Evolutionary conservation across 2,329 filamentous ascomycete species (phyloP).

Genomic region (Leptoxyphium fumago): DNA sequence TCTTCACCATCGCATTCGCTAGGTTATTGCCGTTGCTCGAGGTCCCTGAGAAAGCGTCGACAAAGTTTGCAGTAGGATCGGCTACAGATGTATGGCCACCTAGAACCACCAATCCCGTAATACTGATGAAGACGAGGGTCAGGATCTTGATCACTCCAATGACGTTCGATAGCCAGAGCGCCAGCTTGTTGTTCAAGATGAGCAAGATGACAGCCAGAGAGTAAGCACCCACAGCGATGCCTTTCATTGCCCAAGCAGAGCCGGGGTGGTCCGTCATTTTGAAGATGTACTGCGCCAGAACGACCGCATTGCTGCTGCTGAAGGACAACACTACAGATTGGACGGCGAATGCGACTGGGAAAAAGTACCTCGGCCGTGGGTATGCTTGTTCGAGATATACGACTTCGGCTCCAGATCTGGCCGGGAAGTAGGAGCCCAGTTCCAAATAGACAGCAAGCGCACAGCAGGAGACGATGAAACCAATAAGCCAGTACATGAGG

Average conservation of each 20-base stretch:
- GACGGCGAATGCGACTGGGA: constrained; percentile 50
- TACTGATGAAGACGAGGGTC: constrained; percentile 50
- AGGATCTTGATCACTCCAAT: constrained; percentile 52
- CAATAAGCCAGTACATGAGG: constrained; percentile 48
- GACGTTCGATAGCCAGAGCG: constrained; percentile 50
- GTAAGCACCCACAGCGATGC: constrained; percentile 47
- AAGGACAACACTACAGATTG: constrained; percentile 51
- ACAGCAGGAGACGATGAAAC: constrained; percentile 45
- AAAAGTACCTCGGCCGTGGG: constrained; percentile 46
- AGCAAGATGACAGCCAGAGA: constrained; percentile 46
- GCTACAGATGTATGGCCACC: constrained; percentile 45
- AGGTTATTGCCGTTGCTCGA: constrained; percentile 51
- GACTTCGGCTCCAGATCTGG: constrained; percentile 48
- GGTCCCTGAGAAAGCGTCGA: constrained; percentile 49
- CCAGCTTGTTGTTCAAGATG: constrained; percentile 48
- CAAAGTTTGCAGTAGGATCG: constrained; percentile 48
- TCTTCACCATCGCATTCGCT: constrained; percentile 57
- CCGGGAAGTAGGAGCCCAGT: constrained; percentile 48
- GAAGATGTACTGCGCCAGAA: constrained; percentile 47
- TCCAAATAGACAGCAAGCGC: constrained; percentile 53
- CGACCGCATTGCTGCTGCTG: constrained; percentile 49
- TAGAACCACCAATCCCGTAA: constrained; percentile 46
- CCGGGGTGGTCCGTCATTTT: constrained; percentile 37
- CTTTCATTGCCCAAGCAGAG: constrained; percentile 50
- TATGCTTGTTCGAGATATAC: constrained; percentile 54